A percentile compares a stretch with the other conserved stretches of the same genome.
phyloP scores from a whole-genome alignment of 2,329 filamentous ascomycete genomes.

The Fusarium lateritium region DNA sequence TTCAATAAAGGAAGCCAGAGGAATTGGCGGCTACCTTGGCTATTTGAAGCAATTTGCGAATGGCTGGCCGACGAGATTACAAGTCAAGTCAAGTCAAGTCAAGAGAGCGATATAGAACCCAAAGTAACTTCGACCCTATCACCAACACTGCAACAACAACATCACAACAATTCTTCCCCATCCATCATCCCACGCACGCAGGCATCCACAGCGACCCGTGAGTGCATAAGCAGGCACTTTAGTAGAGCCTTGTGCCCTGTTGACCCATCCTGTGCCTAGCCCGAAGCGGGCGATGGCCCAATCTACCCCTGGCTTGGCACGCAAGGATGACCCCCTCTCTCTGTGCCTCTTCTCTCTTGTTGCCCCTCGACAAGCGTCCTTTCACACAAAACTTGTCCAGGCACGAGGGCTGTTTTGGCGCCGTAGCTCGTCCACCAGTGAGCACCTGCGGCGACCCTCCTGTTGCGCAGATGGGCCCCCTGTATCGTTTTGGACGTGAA shows the following conservation, averaged over 20 bases:
- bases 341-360: conserved; percentile 16
- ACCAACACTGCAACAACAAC: not conserved
- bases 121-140: not conserved
- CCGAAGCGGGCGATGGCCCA: conserved; percentile 33
- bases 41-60: conserved; percentile 8
- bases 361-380: conserved; percentile 29
- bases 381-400: conserved; percentile 25
- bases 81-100: not conserved
- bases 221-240: conserved; percentile 46
- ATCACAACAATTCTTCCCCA: conserved; percentile 15
- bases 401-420: conserved; percentile 35
- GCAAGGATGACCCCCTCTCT: conserved; percentile 23
- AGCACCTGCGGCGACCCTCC: conserved; percentile 29
- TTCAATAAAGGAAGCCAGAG: not conserved
- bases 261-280: conserved; percentile 32
- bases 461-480: conserved; percentile 23
- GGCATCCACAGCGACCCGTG: conserved; percentile 41
- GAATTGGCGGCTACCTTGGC: not conserved
- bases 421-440: conserved; percentile 30
- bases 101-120: not conserved
- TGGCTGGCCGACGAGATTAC: not conserved
- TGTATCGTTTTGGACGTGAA: conserved; percentile 33
- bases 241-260: conserved; percentile 38
- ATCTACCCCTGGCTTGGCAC: conserved; percentile 45
- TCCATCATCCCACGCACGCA: conserved; percentile 29